A percentile compares a stretch with the other conserved stretches of the same genome.
phyloP scores from a whole-genome alignment of 257 asterid genomes.

The Thymus quinquecostatus region DNA sequence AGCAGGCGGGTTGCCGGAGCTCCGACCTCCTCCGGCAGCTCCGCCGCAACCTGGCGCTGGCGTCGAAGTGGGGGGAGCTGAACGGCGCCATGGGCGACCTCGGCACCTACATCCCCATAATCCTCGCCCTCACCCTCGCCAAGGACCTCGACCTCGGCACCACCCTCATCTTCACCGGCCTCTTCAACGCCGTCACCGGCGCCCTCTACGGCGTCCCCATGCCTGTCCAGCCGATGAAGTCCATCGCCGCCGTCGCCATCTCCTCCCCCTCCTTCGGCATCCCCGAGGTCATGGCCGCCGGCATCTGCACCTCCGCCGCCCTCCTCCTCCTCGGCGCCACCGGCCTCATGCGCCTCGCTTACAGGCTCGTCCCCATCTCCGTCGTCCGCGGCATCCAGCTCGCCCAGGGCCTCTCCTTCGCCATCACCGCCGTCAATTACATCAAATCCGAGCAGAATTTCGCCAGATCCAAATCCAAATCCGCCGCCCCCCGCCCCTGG shows the following conservation, averaged over 20 bases:
- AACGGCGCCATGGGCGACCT: constrained; percentile 91
- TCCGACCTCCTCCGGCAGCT: constrained; percentile 33
- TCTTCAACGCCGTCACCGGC: constrained; percentile 66
- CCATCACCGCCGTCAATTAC: constrained; percentile 76
- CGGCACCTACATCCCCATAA: constrained; percentile 75
- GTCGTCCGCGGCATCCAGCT: constrained; percentile 82
- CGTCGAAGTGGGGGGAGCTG: constrained; percentile 67
- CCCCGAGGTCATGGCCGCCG: constrained; percentile 86
- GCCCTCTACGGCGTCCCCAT: constrained; percentile 75
- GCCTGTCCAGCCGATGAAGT: constrained; percentile 91
- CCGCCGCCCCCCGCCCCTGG: constrained; percentile 65
- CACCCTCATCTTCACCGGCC: constrained; percentile 72
- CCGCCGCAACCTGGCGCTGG: constrained; percentile 49
- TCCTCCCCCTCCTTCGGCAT: constrained; percentile 56
- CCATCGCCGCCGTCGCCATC: constrained; percentile 84
- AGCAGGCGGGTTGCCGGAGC: constrained; percentile 20
- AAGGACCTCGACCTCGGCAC: constrained; percentile 75
- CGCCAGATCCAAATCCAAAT: constrained; percentile 60
- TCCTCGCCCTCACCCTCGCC: constrained; percentile 68
- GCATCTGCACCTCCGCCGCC: constrained; percentile 68
- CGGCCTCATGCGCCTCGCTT: constrained; percentile 66
- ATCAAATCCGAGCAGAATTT: constrained; percentile 55
- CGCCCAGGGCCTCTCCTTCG: constrained; percentile 80
- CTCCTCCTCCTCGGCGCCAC: constrained; percentile 58
- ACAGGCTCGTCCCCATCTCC: constrained; percentile 62